Conservation (phyloP, 73 alveolate genomes). For the Paramecium biaurelia region DNA sequence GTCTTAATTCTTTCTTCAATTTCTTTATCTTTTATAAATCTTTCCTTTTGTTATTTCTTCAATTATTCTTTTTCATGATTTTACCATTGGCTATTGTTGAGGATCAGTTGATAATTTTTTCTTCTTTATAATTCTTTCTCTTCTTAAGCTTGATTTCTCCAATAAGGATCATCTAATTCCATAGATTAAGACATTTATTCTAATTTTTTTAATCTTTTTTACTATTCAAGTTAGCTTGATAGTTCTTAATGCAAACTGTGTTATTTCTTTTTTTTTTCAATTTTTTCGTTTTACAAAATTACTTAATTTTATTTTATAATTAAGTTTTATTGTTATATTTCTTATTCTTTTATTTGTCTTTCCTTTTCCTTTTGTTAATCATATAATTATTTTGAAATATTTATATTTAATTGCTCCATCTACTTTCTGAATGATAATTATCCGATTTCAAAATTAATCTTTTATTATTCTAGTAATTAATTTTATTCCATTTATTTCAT, state of each 20-base stretch:
- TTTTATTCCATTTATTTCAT: not conserved
- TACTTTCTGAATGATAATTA: not conserved
- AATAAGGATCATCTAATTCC: constrained; percentile 7
- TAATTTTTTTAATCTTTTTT: not conserved
- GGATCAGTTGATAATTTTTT: not conserved
- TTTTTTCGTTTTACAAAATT: not conserved
- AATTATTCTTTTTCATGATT: not conserved
- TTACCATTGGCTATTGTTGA: not conserved
- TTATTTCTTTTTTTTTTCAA: not conserved
- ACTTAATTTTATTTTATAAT: not conserved
- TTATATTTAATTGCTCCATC: not conserved
- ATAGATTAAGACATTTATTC: not conserved
- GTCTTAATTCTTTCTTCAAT: not conserved
- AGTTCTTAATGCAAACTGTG: not conserved
- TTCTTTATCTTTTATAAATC: not conserved
- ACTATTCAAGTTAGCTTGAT: not conserved
- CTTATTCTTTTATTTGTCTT: not conserved
- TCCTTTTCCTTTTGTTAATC: not conserved
- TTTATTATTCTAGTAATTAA: not conserved
- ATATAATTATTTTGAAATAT: not conserved
- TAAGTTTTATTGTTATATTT: not conserved
- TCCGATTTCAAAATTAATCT: not conserved
- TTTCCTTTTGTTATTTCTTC: not conserved
- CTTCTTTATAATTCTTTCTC: not conserved
- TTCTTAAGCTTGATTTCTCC: not conserved